phyloP scores from a whole-genome alignment of 768 basidiomycete genomes.

The Pisolithus sp. region DNA sequence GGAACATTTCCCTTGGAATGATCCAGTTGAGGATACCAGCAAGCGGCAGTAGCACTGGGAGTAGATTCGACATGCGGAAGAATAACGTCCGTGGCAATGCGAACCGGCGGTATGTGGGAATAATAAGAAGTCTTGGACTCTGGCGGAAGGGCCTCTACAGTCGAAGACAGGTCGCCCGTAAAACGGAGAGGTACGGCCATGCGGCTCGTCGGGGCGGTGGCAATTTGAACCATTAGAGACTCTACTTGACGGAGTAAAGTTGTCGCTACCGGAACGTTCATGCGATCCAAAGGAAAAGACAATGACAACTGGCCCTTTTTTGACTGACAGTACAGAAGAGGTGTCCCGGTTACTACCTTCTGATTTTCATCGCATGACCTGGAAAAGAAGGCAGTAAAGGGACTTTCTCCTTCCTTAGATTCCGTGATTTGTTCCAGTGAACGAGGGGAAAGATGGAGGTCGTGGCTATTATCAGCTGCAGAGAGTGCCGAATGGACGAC shows the following conservation, averaged over 20 bases:
- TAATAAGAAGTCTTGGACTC: conserved; percentile 6
- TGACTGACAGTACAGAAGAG: conserved; percentile 8
- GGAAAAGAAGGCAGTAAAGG: conserved; percentile 13
- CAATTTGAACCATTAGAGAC: conserved; percentile 1
- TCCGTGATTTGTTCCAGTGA: neutral
- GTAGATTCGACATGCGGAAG: conserved; percentile 12
- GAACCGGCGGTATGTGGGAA: conserved; percentile 13
- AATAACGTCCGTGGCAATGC: conserved; percentile 20
- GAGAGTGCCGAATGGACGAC: conserved; percentile 7
- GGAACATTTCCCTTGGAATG: neutral
- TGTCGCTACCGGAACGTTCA: conserved; percentile 9
- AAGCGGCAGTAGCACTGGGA: conserved; percentile 14
- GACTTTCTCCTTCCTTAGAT: conserved; percentile 1
- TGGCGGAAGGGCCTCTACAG: conserved; percentile 9
- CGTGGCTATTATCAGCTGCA: conserved; percentile 3
- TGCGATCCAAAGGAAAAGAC: conserved; percentile 6
- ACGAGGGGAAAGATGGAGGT: neutral
- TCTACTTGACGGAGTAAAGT: conserved; percentile 16
- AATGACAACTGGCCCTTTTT: conserved; percentile 10
- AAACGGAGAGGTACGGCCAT: conserved; percentile 7
- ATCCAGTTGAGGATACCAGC: conserved; percentile 16
- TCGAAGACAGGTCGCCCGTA: conserved; percentile 11
- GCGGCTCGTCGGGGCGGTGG: conserved; percentile 5
- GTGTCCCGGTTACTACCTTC: neutral
- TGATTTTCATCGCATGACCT: conserved; percentile 1